Evolutionary conservation across 192 early-diverging fungal genomes (phyloP), one percentile per base, ranked within the genome.

Genomic region (Pilaira anomala): DNA sequence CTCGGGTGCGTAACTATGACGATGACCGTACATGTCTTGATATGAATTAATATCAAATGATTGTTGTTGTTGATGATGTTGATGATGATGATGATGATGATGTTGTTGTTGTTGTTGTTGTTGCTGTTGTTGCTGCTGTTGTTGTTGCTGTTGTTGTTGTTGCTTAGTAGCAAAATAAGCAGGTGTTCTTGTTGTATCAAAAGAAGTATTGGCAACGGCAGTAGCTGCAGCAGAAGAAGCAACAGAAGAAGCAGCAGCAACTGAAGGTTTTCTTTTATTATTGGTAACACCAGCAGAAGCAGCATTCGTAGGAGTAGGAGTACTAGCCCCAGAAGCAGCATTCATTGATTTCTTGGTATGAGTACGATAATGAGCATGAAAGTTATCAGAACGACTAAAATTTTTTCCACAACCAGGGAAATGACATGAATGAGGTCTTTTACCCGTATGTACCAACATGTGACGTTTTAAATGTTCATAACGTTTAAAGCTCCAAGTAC

Each of bases 391-490:
- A 60, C 88, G 83, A 59, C 86, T 88, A 66, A 93, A 93, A 7
- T 76, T 80, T 73, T 91, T 91, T 66, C 85, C 87, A 67, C 91
- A 93, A 53, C 84, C 85, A 39, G 84, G 76, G 70, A 79, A 81
- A 44, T 77, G 75, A 71, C 89, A 91, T 44, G 77, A 71, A 74
- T 88, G 84, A 46, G 88, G 87, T 48, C 85, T 76, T 61, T 88
- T 87, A 44, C 88, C 88, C 41, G 90, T 87, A 66, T 91, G 90
- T 1, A 85, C 87, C 55, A 90, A 77, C 80, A 87, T 82, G 65
- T 91, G 91, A 42, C 90, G 85, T 53, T 88, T 91, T 24, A 93
- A 75, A 61, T 93, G 91, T 65, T 91, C 88, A 48, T 85, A 90
- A 21, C 89, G 78, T 72, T 91, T 91, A 71, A 93, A 93, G 28